These are phyloP conservation scores for Haplosporangium sp. DNA, from an alignment of 371 early-diverging fungal genomes.

Conservation along the genomic window DNA sequence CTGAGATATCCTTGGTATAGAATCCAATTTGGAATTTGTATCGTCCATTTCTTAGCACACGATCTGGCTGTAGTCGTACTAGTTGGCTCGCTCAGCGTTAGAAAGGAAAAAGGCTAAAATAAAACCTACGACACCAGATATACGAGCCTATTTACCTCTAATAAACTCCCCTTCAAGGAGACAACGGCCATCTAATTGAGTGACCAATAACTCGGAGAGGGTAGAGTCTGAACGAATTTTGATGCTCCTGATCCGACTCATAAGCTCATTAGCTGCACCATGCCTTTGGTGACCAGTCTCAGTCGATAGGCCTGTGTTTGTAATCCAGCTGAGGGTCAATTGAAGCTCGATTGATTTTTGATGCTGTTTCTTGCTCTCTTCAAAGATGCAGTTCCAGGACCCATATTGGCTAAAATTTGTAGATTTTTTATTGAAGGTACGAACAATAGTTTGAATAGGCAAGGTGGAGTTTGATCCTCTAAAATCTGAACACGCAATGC, in stretches of 20 bases:
- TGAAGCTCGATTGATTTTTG: constrained; percentile 15
- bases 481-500: constrained; percentile 20
- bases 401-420: constrained; percentile 20
- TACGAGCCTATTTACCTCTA: constrained; percentile 6
- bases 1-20: constrained; percentile 24
- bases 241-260: constrained; percentile 26
- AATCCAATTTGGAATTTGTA: constrained; percentile 37
- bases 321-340: constrained; percentile 28
- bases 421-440: constrained; percentile 16
- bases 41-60: constrained; percentile 18
- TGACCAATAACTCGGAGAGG: constrained; percentile 28
- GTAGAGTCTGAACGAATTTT: constrained; percentile 40
- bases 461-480: neutral
- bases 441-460: constrained; percentile 11
- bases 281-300: neutral
- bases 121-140: no score
- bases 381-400: constrained; percentile 33
- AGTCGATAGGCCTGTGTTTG: neutral
- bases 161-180: constrained; percentile 21
- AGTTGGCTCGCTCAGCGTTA: neutral
- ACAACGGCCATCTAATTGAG: constrained; percentile 21
- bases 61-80: constrained; percentile 30
- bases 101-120: neutral
- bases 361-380: constrained; percentile 23
- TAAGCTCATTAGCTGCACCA: constrained; percentile 7